Percentiles rank a stretch among this genome's conserved stretches.
Evolutionary conservation across 192 early-diverging fungal species (phyloP).

Genomic region (Coemansia sp.): DNA sequence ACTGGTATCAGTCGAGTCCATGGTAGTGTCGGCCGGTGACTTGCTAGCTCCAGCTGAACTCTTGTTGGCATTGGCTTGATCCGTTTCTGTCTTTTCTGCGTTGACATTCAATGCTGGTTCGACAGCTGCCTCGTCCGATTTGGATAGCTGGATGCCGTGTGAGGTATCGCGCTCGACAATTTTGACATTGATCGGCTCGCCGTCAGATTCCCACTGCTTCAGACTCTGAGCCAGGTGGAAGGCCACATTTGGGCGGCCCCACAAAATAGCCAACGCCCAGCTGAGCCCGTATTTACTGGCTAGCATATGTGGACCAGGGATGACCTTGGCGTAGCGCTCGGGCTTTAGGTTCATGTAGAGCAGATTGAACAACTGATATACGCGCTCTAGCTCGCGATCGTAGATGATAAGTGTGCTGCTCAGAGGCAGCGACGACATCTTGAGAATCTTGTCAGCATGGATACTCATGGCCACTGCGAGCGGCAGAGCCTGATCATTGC

Average conservation of each 20-base stretch:
- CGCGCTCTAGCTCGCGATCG: conserved; percentile 49
- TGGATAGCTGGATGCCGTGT: neutral
- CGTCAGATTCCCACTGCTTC: conserved; percentile 43
- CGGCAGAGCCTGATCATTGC: conserved; percentile 21
- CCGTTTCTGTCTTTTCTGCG: too few relatives aligned
- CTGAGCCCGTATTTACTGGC: conserved; percentile 27
- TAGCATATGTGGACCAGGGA: conserved; percentile 42
- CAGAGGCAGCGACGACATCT: conserved; percentile 26
- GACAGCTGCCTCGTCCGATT: neutral
- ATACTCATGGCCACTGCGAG: conserved; percentile 34
- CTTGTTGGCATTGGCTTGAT: too few relatives aligned
- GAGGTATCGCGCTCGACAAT: conserved; percentile 14
- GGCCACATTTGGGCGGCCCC: conserved; percentile 43
- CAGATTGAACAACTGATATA: conserved; percentile 49
- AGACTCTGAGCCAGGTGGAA: conserved; percentile 21
- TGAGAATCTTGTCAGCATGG: conserved; percentile 42
- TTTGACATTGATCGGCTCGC: conserved; percentile 15
- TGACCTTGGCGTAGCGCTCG: conserved; percentile 32
- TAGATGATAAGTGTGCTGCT: conserved; percentile 42
- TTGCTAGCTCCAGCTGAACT: too few relatives aligned
- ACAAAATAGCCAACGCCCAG: conserved; percentile 46
- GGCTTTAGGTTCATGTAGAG: conserved; percentile 41
- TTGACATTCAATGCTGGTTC: too few relatives aligned
- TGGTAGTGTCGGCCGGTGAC: too few relatives aligned
- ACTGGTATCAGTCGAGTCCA: too few relatives aligned